A percentile compares a stretch with the other conserved stretches of the same genome.
These are phyloP conservation scores for Auxenochlorella protothecoides DNA, from an alignment of 139 green algal species.

Conservation along the genomic window DNA sequence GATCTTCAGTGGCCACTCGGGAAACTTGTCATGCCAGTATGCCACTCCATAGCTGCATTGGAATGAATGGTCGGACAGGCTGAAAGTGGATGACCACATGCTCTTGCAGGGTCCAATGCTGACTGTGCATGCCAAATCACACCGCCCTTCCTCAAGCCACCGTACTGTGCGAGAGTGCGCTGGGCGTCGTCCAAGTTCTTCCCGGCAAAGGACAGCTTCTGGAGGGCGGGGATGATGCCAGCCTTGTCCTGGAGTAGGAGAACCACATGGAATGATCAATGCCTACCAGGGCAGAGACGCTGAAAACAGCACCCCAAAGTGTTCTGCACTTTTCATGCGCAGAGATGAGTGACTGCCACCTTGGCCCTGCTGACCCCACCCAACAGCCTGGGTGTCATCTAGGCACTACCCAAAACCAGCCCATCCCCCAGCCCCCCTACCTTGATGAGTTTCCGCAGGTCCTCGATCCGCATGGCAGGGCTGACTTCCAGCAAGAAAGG, in stretches of 20 bases:
- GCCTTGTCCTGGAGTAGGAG: conserved; percentile 42
- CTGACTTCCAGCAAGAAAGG: conserved; percentile 62
- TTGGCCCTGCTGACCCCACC: too few species aligned
- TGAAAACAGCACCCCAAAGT: neutral
- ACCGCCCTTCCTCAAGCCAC: neutral
- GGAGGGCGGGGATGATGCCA: conserved; percentile 71
- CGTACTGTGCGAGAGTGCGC: conserved; percentile 76
- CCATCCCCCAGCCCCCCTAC: conserved; percentile 12
- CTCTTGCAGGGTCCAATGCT: neutral
- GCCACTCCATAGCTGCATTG: conserved; percentile 56
- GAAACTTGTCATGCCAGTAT: conserved; percentile 84
- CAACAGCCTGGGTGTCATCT: too few species aligned
- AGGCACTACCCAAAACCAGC: too few species aligned
- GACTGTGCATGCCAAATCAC: neutral
- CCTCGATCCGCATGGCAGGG: conserved; percentile 67
- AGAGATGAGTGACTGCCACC: neutral
- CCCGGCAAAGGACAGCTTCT: conserved; percentile 62
- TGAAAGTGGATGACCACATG: too few species aligned
- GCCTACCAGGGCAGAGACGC: neutral
- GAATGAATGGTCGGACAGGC: neutral
- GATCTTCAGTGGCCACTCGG: conserved; percentile 75
- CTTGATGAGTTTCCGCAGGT: conserved; percentile 61
- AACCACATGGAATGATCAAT: neutral
- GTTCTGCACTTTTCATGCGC: conserved; percentile 1
- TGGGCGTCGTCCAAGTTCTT: conserved; percentile 79